Evolutionary conservation across 345 rosid species (phyloP), one percentile per base, ranked within the genome.

Genomic region (Hypericum perforatum): DNA sequence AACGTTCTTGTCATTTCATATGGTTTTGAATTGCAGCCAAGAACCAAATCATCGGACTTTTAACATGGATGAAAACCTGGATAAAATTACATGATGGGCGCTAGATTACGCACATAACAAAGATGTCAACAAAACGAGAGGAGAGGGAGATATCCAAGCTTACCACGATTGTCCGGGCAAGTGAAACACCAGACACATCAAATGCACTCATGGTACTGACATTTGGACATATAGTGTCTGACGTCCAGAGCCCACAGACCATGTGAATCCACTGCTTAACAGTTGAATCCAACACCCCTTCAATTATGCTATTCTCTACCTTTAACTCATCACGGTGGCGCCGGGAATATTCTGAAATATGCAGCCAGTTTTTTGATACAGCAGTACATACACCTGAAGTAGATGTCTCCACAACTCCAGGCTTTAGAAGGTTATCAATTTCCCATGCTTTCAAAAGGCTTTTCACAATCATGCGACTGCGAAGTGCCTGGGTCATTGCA

Each of bases 201-300:
- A 76, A 76, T 45, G 81, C 71, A 59, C 78, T 70, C 78, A 76
- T 76, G 48, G 81, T 73, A 54, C 73, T 61, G 41, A 76, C 81
- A 38, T 76, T 76, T 50, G 78, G 78, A 52, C 81, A 76, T 39
- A 78, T 63, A 37, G 81, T 76, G 46, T 67, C 78, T 13, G 81
- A 73, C 7, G 75, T 76, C 81, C 81, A 76, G 56, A 76, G 81
- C 37, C 78, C 78, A 70, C 81, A 76, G 47, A 76, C 81, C 78
- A 70, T 73, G 67, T 76, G 81, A 59, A 76, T 67, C 81, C 81
- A 76, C 58, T 73, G 81, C 68, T 70, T 76, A 39, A 70, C 69
- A 53, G 68, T 64, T 41, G 73, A 57, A 70, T 76, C 78, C 50
- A 52, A 56, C 29, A 53, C 39, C 57, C 78, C 78, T 3, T 61